phyloP scores from a whole-genome alignment of 75 land plant genomes.

The Sequoia sempervirens region DNA sequence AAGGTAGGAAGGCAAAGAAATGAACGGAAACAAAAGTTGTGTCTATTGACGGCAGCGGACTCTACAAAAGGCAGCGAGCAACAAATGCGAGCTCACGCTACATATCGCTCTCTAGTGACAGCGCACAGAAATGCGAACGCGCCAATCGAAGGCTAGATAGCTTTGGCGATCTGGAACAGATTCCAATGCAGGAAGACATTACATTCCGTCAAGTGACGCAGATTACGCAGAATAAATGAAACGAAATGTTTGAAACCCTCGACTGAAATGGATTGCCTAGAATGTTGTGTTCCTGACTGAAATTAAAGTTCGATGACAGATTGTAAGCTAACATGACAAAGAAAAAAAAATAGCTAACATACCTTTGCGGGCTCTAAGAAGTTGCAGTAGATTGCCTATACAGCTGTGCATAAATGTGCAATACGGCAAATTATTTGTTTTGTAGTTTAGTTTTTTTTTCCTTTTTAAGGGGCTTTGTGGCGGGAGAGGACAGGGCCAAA shows the following conservation, averaged over 20 bases:
- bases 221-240: background rate
- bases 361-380: background rate
- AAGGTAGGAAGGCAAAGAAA: background rate
- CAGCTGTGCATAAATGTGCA: background rate
- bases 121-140: background rate
- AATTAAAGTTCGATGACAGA: background rate
- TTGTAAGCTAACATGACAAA: background rate
- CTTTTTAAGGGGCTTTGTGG: background rate
- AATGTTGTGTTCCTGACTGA: background rate
- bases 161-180: background rate
- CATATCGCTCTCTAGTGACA: background rate
- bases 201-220: slow-evolving; percentile 1
- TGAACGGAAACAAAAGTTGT: background rate
- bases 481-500: background rate
- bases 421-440: too few relatives aligned
- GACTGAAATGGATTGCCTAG: background rate
- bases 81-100: background rate
- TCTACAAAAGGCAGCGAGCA: background rate
- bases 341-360: background rate
- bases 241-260: background rate
- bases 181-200: background rate
- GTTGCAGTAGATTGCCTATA: background rate
- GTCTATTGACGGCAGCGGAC: background rate
- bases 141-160: background rate
- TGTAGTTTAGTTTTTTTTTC: too few relatives aligned